Evolutionary conservation across 1,139 yeast genomes (phyloP).

Genomic region (Petasospora fabianii): DNA sequence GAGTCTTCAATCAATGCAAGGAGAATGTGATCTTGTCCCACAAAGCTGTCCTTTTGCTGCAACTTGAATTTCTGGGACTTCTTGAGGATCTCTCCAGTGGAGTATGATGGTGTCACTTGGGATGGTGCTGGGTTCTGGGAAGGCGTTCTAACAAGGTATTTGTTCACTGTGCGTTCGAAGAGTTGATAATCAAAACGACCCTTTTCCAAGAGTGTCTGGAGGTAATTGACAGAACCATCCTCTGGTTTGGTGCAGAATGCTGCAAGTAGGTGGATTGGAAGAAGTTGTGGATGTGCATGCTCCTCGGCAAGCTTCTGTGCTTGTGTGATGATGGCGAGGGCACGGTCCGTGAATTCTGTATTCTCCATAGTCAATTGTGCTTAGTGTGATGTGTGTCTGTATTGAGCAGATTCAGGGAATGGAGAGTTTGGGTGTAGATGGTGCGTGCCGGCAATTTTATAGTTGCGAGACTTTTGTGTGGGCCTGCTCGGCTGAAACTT

Average conservation of each 20-base stretch:
- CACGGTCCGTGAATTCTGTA: constrained; percentile 89
- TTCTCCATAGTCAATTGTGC: constrained; percentile 41
- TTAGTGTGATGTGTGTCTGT: background rate
- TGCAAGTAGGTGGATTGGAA: constrained; percentile 85
- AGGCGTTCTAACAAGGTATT: constrained; percentile 78
- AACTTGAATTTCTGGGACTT: constrained; percentile 72
- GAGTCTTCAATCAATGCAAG: constrained; percentile 81
- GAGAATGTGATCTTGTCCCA: constrained; percentile 92
- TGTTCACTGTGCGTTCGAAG: constrained; percentile 77
- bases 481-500: background rate
- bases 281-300: constrained; percentile 75
- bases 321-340: constrained; percentile 70
- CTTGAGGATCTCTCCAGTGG: constrained; percentile 65
- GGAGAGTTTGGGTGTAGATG: background rate
- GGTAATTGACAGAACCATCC: constrained; percentile 59
- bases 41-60: constrained; percentile 84
- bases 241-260: constrained; percentile 82
- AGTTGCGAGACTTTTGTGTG: background rate
- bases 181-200: constrained; percentile 85
- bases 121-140: constrained; percentile 86
- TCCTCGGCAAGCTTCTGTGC: constrained; percentile 83
- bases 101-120: constrained; percentile 64
- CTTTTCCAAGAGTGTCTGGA: constrained; percentile 81
- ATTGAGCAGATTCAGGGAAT: background rate
- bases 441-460: too few species aligned